Evolutionary conservation across 257 asterid genomes (phyloP).

Genomic region (Anisodus acutangulus): DNA sequence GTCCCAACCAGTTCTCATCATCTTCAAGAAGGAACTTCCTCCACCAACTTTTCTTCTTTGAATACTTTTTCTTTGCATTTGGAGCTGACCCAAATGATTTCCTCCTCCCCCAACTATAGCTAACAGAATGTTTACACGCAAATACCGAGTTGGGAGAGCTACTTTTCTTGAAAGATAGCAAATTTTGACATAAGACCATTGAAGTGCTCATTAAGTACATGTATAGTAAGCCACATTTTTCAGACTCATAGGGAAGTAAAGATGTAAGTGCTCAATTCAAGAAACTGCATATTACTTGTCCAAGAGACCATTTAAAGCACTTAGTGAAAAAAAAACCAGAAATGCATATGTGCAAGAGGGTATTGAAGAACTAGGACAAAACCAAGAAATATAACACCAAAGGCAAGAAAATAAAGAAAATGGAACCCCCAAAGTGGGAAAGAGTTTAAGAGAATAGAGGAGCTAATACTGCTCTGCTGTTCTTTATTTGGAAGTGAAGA

Average conservation of each 20-base stretch:
- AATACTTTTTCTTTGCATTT: constrained; percentile 65
- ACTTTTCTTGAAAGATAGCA: constrained; percentile 46
- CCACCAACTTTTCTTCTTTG: constrained; percentile 82
- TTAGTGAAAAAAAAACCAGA: not conserved
- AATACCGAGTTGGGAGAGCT: constrained; percentile 38
- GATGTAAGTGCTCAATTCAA: not conserved
- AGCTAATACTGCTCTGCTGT: not conserved
- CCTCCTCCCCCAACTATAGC: constrained; percentile 51
- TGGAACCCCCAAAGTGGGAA: not conserved
- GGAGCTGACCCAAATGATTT: constrained; percentile 59
- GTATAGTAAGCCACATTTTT: constrained; percentile 66
- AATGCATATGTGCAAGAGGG: not conserved
- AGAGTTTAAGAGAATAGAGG: not conserved
- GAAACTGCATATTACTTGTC: constrained; percentile 15
- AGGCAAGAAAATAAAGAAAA: not conserved
- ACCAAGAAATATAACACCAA: not conserved
- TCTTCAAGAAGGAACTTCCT: constrained; percentile 75
- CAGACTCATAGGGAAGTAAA: constrained; percentile 32
- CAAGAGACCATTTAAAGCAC: not conserved
- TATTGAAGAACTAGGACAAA: not conserved
- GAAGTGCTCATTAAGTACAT: constrained; percentile 92
- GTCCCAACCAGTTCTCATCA: constrained; percentile 88
- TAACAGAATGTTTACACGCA: constrained; percentile 36
- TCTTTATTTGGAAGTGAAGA: not conserved
- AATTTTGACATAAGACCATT: constrained; percentile 64